These are phyloP conservation scores for Ogataea paraovalis DNA, from an alignment of 805 yeast genomes.

Conservation along the genomic window DNA sequence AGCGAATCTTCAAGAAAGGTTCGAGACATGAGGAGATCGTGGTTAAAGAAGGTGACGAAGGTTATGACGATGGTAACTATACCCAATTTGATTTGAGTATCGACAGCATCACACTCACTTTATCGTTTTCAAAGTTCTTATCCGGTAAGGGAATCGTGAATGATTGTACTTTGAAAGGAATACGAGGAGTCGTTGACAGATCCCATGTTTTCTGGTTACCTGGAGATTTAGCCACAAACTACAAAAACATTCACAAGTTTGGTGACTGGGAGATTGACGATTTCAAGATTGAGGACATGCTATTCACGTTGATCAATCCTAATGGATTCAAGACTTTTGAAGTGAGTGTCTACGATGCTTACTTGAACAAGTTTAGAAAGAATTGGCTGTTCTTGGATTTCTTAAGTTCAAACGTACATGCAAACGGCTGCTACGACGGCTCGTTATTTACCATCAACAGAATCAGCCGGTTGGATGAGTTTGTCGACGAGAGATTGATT, in stretches of 20 bases:
- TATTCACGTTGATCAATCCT: conserved; percentile 82
- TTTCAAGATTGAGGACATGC: conserved; percentile 77
- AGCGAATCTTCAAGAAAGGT: conserved; percentile 31
- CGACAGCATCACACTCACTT: conserved; percentile 74
- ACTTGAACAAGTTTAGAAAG: conserved; percentile 71
- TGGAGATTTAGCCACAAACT: conserved; percentile 77
- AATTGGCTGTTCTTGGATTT: conserved; percentile 93
- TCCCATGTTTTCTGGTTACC: conserved; percentile 81
- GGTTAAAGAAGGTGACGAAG: conserved; percentile 17
- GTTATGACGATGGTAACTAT: conserved; percentile 84
- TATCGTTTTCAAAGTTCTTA: conserved; percentile 83
- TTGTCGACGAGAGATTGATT: conserved; percentile 29
- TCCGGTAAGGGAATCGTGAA: conserved; percentile 85
- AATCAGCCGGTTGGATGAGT: conserved; percentile 56
- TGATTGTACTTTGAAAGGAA: conserved; percentile 74
- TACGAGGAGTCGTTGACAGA: conserved; percentile 91
- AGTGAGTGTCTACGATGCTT: conserved; percentile 84
- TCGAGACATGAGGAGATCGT: conserved; percentile 1
- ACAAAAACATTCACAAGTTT: conserved; percentile 65
- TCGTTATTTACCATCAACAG: conserved; percentile 90
- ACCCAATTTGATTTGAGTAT: conserved; percentile 93
- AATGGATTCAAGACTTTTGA: conserved; percentile 75
- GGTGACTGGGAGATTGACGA: conserved; percentile 93
- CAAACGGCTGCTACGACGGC: conserved; percentile 90
- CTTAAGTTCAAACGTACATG: conserved; percentile 68